Evolutionary conservation across 2,329 filamentous ascomycete species (phyloP), one percentile per base, ranked within the genome.

Genomic region (Scopulariopsis brevicaulis): DNA sequence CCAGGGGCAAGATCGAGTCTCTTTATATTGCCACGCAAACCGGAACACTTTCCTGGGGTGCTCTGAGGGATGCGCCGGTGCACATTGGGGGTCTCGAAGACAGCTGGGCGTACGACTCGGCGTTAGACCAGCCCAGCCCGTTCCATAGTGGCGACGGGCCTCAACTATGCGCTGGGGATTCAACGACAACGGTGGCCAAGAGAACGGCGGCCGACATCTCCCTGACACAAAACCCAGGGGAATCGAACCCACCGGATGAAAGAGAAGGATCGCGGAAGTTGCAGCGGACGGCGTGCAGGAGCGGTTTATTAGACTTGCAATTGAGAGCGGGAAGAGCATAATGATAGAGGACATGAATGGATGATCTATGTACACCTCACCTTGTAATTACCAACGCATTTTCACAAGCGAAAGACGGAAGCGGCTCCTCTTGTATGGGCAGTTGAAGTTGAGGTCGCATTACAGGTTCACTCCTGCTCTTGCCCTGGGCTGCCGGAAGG

Each of bases 21-120:
- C 67, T 84, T 15, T 84, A 84, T 63, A 81, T 84, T 59, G 79
- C 80, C 58, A 80, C 82, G 78, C 70, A 73, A 14, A 65, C 73
- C 6, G 75, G 79, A 58, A 77, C 74, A 7, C 70, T 84, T n/a
- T 80, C 79, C 2, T 84, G 81, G 81, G 73, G 77, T 59, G 75
- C 73, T 37, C 68, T 84, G 34, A 73, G 72, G 57, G 69, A 73
- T 37, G 73, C 77, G 4, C 74, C 76, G 0, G 70, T 77, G 2
- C 79, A 75, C 60, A 68, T 79, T 7, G 71, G 77, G 14, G 79
- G 79, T 1, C 71, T 84, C 0, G 81, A 84, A 62, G 73, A 72
- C 3, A 75, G 77, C 61, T 84, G 81, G 81, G 71, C 68, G 0
- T 74, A 76, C 58, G 80, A 84, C 59, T 63, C 68, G 6, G 67